Base-by-base conservation (phyloP, 2,329 filamentous ascomycete species). In the Epichloe sp. region DNA sequence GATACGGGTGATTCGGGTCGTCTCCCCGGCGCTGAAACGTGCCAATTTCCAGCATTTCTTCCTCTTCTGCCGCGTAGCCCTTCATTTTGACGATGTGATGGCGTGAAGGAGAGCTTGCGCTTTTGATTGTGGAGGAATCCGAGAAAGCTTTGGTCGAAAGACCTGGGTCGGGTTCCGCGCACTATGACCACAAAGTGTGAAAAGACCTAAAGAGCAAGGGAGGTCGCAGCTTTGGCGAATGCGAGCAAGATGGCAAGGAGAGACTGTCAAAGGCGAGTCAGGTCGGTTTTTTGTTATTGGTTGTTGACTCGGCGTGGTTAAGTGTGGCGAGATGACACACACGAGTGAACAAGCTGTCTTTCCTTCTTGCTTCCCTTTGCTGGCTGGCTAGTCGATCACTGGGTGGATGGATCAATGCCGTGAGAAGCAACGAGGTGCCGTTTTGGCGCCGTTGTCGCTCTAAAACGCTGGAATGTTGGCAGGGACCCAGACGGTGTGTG, bases 21-120 rank as follows among this genome's bases (percentile, higher is more conserved):
- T 50, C 31, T 19, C 31, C 53, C 35, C 59, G 58, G 45, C 57
- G 56, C 40, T 58, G 51, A 17, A 56, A 54, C 12, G 58, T 57
- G 43, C 67, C 65, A 44, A 67, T 65, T 45, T 68, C 65, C 51
- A 65, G 57, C 63, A 65, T 65, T 52, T 67, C 65, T 44, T 62
- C 59, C 51, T 63, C 60, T 54, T 65, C 63, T 35, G 57, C 61
- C 23, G 56, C 56, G 53, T 60, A 58, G 45, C 59, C 60, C 53
- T 62, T 65, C 62, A 64, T 65, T 41, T 11, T 34, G 50, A 56
- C 47, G 42, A 17, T 34, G 21, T n/a, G 15, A 21, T 23, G 34
- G 19, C 19, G 19, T 36, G 31, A 35, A 49, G 41, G 11, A 11
- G n/a, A 49, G 23, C n/a, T 41, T 36, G 34, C 43, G 5, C 10